Conservation (phyloP, 495 filamentous ascomycete genomes). For the Podospora tetraspora region DNA sequence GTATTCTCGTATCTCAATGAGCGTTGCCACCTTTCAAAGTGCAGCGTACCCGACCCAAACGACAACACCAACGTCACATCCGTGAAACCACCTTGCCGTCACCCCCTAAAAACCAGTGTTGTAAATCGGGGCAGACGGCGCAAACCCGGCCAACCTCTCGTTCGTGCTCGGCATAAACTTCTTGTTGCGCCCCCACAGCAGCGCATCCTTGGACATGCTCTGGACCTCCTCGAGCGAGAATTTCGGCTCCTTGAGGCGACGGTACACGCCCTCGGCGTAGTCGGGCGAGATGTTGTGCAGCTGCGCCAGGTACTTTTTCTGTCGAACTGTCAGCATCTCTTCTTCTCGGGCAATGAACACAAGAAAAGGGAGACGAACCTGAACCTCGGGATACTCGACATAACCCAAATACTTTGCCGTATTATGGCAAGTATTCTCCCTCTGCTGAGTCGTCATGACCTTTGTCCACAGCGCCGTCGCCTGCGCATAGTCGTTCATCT, state of each 20-base stretch:
- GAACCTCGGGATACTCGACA: neutral
- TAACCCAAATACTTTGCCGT: neutral
- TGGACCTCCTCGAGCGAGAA: constrained; percentile 43
- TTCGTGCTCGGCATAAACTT: neutral
- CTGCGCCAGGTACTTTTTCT: constrained; percentile 53
- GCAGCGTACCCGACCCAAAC: neutral
- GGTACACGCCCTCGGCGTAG: constrained; percentile 45
- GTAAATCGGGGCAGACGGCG: neutral
- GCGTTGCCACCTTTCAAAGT: neutral
- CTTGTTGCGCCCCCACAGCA: neutral
- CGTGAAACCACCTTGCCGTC: neutral
- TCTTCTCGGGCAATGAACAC: neutral
- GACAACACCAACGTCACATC: neutral
- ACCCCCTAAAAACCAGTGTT: neutral
- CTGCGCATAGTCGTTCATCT: constrained; percentile 46
- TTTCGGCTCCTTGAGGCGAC: constrained; percentile 35
- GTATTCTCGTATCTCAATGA: neutral
- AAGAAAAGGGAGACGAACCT: neutral
- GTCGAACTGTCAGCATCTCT: constrained; percentile 12
- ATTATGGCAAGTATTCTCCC: neutral
- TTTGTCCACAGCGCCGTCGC: constrained; percentile 40
- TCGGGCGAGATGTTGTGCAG: constrained; percentile 46
- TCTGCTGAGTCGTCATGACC: constrained; percentile 36
- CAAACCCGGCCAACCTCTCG: neutral
- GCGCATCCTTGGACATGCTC: constrained; percentile 29